Evolutionary conservation across 495 filamentous ascomycete species (phyloP), one percentile per base, ranked within the genome.

Genomic region (Podospora pseudopauciseta): DNA sequence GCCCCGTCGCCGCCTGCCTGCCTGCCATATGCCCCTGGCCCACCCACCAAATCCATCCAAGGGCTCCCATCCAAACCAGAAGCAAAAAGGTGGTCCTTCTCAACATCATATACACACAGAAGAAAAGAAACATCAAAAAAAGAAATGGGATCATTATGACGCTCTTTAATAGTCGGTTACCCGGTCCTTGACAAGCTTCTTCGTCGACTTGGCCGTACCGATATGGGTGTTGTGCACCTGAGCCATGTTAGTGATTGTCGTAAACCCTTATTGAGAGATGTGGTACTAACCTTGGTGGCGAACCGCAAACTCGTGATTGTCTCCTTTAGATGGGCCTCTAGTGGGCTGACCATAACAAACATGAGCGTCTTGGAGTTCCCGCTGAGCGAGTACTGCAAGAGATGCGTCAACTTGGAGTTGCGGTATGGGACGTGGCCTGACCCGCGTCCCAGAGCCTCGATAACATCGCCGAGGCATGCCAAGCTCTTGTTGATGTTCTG

Each of bases 351-450:
- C 92, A 97, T 98, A 78, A 98, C 92, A 72, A 99, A 97, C 95
- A 98, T 99, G 68, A 99, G 90, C 4, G 96, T 98, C 80, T 97
- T 96, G 66, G 90, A 92, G 75, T 97, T 97, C 44, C 96, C 96
- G 18, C 95, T 93, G 0, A 99, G 86, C 2, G 93, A 97, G 69
- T 93, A 96, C 87, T 97, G 92, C 26, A 99, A 86, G 30, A 99
- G 86, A 69, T 98, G 97, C 11, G 95, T 99, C 65, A 99, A 86
- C 87, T 97, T 98, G 75, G 91, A 95, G 78, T 97, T 97, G 30
- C 95, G 81, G 79, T 98, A 99, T 11, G 96, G 96, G 64, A 99
- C 86, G 73, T 97, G 95, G 20, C 86, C 88, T 15, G 91, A 92
- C 64, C 93, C 93, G 75, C 91, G 89, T 19, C 93, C 95, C 5